phyloP scores from a whole-genome alignment of 495 filamentous ascomycete species.

The Peziza echinospora region DNA sequence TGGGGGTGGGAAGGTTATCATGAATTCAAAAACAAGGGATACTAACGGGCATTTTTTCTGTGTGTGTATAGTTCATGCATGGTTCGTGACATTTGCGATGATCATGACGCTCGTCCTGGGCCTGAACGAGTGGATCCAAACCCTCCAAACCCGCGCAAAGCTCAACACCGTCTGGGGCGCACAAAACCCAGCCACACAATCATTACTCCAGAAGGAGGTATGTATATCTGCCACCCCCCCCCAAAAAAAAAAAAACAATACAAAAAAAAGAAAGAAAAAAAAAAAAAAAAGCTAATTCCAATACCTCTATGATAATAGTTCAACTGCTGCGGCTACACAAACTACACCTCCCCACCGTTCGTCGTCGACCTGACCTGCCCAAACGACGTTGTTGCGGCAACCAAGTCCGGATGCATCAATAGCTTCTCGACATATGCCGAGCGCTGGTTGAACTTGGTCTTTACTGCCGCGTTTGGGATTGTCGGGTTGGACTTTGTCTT shows the following conservation, averaged over 20 bases:
- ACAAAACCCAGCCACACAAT: constrained; percentile 32
- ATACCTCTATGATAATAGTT: no score
- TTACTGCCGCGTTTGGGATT: constrained; percentile 54
- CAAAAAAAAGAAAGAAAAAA: no score
- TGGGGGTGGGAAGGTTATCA: no score
- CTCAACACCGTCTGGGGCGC: constrained; percentile 32
- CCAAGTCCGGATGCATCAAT: constrained; percentile 39
- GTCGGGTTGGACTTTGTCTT: constrained; percentile 44
- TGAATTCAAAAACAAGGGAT: no score
- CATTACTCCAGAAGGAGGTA: constrained; percentile 43
- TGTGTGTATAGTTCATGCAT: constrained; percentile 33
- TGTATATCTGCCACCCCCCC: no score
- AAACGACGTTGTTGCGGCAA: constrained; percentile 38
- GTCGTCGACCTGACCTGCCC: constrained; percentile 37
- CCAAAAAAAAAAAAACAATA: no score
- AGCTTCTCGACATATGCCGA: constrained; percentile 43
- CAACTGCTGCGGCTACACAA: constrained; percentile 52
- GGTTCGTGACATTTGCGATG: constrained; percentile 35
- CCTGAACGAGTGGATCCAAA: constrained; percentile 46
- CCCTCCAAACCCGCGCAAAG: constrained; percentile 37
- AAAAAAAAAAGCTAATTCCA: no score
- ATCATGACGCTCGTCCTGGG: constrained; percentile 44
- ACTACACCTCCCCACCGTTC: constrained; percentile 42
- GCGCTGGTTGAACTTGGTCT: constrained; percentile 45
- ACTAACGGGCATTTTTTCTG: no score